A percentile compares a stretch with the other conserved stretches of the same genome.
Conservation (phyloP, 345 rosid species). For the Murraya paniculata region DNA sequence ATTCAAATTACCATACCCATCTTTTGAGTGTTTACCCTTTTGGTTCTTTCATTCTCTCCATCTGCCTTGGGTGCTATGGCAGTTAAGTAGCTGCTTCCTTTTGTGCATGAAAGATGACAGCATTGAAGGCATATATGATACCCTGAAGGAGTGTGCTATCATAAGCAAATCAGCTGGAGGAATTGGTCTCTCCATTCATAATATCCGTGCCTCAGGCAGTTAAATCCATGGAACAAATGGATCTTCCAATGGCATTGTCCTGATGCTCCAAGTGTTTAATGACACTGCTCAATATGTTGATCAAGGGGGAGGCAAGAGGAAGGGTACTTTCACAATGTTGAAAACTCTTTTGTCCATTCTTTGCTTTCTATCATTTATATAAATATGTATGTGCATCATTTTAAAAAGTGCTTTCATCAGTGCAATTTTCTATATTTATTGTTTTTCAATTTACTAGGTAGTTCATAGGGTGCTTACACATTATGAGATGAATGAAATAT, state of each 20-base stretch:
- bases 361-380: background rate
- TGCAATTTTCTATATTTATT: background rate
- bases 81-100: slow-evolving; percentile 91
- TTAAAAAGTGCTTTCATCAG: background rate
- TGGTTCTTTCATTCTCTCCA: background rate
- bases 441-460: background rate
- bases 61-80: slow-evolving; percentile 19
- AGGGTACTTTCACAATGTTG: slow-evolving; percentile 34
- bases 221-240: slow-evolving; percentile 79
- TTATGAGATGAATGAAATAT: background rate
- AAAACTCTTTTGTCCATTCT: background rate
- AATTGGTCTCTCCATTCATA: slow-evolving; percentile 84
- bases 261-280: slow-evolving; percentile 72
- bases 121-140: slow-evolving; percentile 90
- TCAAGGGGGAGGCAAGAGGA: slow-evolving; percentile 90
- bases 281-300: slow-evolving; percentile 89
- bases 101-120: slow-evolving; percentile 92
- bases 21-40: background rate
- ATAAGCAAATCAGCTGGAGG: slow-evolving; percentile 97
- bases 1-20: background rate
- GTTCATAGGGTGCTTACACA: background rate
- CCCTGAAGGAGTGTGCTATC: slow-evolving; percentile 90
- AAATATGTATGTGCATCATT: background rate
- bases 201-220: slow-evolving; percentile 75
- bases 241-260: slow-evolving; percentile 77